Conservation (phyloP, 208 protist species). For the Trypanosoma rangeli region DNA sequence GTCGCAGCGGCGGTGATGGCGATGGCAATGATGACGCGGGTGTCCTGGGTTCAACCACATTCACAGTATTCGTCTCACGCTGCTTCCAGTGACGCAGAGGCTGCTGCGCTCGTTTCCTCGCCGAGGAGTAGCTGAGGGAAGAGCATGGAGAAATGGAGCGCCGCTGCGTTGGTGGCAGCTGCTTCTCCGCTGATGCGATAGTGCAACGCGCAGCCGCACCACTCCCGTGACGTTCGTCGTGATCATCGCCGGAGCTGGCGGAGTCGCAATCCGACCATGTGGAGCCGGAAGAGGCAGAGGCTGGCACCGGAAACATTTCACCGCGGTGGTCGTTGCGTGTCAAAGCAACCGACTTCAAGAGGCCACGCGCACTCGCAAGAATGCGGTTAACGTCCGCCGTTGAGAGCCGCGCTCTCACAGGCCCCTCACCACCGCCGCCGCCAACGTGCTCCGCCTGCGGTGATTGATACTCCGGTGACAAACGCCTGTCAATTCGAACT, state of each 20-base stretch:
- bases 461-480: slow-evolving; percentile 22
- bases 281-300: not conserved
- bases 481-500: slow-evolving; percentile 13
- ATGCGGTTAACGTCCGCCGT: slow-evolving; percentile 24
- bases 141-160: slow-evolving; percentile 23
- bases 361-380: slow-evolving; percentile 14
- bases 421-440: not conserved
- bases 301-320: not conserved
- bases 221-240: not conserved
- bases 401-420: not conserved
- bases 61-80: not conserved
- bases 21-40: not conserved
- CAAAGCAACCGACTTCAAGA: not conserved
- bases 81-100: not conserved
- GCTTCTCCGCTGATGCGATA: not conserved
- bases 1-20: not conserved
- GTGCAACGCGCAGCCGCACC: not conserved
- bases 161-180: not conserved
- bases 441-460: not conserved
- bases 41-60: not conserved
- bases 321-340: not conserved
- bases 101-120: slow-evolving; percentile 10
- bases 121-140: slow-evolving; percentile 24
- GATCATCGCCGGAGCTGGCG: not conserved
- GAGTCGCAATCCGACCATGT: not conserved